A percentile compares a stretch with the other conserved stretches of the same genome.
Evolutionary conservation across 2,329 filamentous ascomycete genomes (phyloP).

Genomic region (Penicillium hordei): DNA sequence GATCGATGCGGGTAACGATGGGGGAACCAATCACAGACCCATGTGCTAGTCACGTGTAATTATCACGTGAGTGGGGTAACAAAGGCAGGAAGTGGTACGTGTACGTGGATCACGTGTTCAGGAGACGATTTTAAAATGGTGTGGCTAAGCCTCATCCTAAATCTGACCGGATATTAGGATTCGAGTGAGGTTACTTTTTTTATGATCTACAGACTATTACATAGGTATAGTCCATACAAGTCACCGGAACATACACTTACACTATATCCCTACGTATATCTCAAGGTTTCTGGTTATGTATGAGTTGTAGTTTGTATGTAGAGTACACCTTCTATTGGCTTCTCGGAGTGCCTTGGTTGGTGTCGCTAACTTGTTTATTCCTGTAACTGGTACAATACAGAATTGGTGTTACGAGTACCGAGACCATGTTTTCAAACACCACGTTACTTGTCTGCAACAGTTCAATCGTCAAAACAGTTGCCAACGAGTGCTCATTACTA

Average conservation of each 20-base stretch:
- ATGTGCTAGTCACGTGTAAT: fast-evolving
- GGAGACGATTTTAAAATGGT: too few species aligned
- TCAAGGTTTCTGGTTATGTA: background rate
- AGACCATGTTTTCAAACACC: too few species aligned
- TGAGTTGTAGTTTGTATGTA: background rate
- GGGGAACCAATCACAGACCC: background rate
- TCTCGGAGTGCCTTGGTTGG: background rate
- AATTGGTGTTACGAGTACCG: too few species aligned
- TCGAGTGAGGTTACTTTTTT: background rate
- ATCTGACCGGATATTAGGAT: background rate
- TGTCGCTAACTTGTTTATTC: background rate
- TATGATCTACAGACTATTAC: too few species aligned
- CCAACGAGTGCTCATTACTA: too few species aligned
- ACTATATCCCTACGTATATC: background rate
- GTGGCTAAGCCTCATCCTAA: background rate
- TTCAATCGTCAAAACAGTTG: too few species aligned
- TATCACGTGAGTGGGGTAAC: background rate
- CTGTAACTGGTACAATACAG: background rate
- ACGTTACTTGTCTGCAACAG: too few species aligned
- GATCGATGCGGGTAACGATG: background rate
- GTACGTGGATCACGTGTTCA: background rate
- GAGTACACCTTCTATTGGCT: background rate
- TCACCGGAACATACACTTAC: background rate
- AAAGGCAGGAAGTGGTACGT: background rate
- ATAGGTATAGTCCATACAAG: background rate